Evolutionary conservation across 2,329 filamentous ascomycete genomes (phyloP).

Genomic region (Coleophoma crateriformis): DNA sequence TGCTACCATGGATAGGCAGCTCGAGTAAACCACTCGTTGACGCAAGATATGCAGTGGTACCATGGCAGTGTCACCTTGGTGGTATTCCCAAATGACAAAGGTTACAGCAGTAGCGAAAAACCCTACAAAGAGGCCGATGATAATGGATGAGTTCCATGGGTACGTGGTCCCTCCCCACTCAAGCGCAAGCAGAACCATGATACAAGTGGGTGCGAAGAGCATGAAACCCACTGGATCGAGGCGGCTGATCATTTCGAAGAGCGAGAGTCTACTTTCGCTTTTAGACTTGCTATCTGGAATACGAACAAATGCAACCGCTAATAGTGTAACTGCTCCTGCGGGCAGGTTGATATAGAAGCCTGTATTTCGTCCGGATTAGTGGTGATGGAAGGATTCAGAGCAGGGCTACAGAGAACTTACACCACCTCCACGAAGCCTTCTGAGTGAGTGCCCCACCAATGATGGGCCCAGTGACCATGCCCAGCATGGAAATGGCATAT

Average conservation of each 20-base stretch:
- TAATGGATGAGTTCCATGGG: no score
- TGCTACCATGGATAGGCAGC: constrained; percentile 21
- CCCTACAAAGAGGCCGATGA: no score
- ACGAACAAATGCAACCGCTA: constrained; percentile 29
- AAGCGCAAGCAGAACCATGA: constrained; percentile 17
- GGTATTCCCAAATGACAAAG: no score
- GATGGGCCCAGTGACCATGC: constrained; percentile 5
- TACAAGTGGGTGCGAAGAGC: background rate
- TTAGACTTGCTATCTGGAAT: constrained; percentile 13
- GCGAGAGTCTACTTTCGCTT: constrained; percentile 2
- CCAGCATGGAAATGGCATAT: constrained; percentile 1
- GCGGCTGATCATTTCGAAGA: background rate
- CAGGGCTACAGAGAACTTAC: background rate
- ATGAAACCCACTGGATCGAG: constrained; percentile 4
- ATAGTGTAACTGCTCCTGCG: constrained; percentile 26
- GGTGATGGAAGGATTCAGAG: no score
- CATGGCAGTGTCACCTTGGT: no score
- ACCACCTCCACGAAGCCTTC: constrained; percentile 9
- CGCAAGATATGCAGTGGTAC: no score
- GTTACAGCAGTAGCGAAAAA: no score
- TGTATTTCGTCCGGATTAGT: no score
- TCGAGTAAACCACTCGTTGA: no score
- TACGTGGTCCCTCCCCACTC: constrained; percentile 22
- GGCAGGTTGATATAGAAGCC: constrained; percentile 33
- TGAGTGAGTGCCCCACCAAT: constrained; percentile 9